These are phyloP conservation scores for Geum urbanum DNA, from an alignment of 306 rosid species.

Conservation along the genomic window DNA sequence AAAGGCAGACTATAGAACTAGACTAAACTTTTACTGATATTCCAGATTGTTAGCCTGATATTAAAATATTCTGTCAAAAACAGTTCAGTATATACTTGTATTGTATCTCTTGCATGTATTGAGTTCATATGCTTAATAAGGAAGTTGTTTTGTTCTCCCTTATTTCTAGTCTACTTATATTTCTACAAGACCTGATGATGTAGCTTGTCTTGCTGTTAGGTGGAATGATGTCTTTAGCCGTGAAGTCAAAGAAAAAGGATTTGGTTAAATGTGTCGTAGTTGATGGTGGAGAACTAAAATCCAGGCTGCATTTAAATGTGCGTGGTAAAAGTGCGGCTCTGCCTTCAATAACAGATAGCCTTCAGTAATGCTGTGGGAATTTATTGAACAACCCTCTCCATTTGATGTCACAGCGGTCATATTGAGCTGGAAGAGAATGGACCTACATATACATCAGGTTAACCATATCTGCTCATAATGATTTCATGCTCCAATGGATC, in stretches of 20 bases:
- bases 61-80: not conserved
- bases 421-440: not conserved
- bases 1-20: not conserved
- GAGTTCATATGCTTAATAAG: not conserved
- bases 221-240: slow-evolving; percentile 95
- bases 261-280: slow-evolving; percentile 74
- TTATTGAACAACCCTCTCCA: not conserved
- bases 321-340: slow-evolving; percentile 96
- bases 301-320: slow-evolving; percentile 94
- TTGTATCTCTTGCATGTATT: not conserved
- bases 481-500: not conserved
- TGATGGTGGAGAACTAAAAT: slow-evolving; percentile 93
- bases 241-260: slow-evolving; percentile 69
- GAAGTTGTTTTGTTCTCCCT: not conserved
- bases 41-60: slow-evolving; percentile 4
- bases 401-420: not conserved
- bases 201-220: slow-evolving; percentile 43
- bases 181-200: slow-evolving; percentile 16
- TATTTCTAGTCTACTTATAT: not conserved
- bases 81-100: not conserved
- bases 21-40: not conserved
- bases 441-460: not conserved
- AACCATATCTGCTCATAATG: not conserved
- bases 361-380: slow-evolving; percentile 7
- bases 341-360: slow-evolving; percentile 89